phyloP scores from a whole-genome alignment of 108 stramenopile genomes.

The Schizochytrium sp. region DNA sequence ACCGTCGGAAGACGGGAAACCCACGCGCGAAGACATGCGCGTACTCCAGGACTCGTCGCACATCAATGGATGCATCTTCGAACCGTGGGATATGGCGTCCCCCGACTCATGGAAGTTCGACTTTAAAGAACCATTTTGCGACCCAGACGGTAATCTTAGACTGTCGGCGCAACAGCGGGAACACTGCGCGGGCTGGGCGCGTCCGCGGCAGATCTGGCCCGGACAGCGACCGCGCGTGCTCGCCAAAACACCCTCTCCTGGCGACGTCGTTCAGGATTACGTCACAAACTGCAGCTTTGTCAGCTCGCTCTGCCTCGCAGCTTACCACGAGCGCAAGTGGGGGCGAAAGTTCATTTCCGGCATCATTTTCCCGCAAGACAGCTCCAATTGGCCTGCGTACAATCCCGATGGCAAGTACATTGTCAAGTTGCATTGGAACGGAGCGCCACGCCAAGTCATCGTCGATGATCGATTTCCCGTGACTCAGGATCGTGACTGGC shows the following conservation, averaged over 20 bases:
- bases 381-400: conserved; percentile 54
- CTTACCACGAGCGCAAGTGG: conserved; percentile 66
- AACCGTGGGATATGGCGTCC: background rate
- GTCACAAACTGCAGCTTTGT: conserved; percentile 87
- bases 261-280: conserved; percentile 64
- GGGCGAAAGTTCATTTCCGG: conserved; percentile 54
- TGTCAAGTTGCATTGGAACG: conserved; percentile 84
- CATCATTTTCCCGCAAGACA: conserved; percentile 69
- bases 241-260: conserved; percentile 29
- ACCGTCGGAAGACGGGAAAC: background rate
- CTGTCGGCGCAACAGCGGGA: background rate
- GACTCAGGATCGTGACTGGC: conserved; percentile 55
- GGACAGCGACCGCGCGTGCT: background rate
- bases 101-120: background rate
- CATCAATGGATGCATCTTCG: background rate
- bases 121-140: background rate
- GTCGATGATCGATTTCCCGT: conserved; percentile 83
- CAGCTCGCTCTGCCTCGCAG: conserved; percentile 74
- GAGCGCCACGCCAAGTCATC: conserved; percentile 67
- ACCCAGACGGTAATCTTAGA: background rate
- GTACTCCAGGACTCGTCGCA: background rate
- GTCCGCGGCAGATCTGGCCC: background rate
- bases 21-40: background rate
- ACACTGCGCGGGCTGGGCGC: background rate
- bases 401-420: conserved; percentile 80